Conservation (phyloP, 2,329 filamentous ascomycete species). For the Penicillium sp. region DNA sequence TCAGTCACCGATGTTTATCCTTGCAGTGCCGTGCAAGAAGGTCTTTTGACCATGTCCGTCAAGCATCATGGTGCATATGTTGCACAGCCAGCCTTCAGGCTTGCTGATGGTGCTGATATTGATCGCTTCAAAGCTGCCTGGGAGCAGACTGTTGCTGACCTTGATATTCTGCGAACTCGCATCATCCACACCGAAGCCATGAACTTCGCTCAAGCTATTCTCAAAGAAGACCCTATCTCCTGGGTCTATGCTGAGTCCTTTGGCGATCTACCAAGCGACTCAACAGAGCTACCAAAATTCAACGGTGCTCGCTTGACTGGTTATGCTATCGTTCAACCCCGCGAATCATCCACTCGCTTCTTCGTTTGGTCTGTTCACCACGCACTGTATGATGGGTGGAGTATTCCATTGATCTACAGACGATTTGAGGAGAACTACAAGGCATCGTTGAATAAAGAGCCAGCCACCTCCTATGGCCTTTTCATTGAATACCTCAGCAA, state of each 20-base stretch:
- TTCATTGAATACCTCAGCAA: constrained; percentile 35
- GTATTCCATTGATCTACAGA: constrained; percentile 38
- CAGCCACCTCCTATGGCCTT: constrained; percentile 25
- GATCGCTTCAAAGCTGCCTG: constrained; percentile 48
- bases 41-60: constrained; percentile 49
- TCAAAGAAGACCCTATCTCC: constrained; percentile 34
- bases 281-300: constrained; percentile 29
- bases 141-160: constrained; percentile 45
- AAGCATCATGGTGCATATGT: constrained; percentile 51
- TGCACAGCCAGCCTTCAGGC: constrained; percentile 45
- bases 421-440: constrained; percentile 40
- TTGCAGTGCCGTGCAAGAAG: constrained; percentile 47
- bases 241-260: constrained; percentile 36
- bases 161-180: constrained; percentile 52
- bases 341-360: constrained; percentile 27
- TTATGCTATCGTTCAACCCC: constrained; percentile 37
- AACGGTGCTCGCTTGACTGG: constrained; percentile 37
- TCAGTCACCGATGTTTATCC: constrained; percentile 43
- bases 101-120: constrained; percentile 41
- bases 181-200: constrained; percentile 41
- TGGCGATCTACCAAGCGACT: constrained; percentile 25
- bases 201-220: constrained; percentile 43
- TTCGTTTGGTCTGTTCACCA: constrained; percentile 55
- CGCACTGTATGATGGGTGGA: constrained; percentile 54
- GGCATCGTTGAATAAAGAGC: constrained; percentile 6